Percentiles rank a stretch among this genome's conserved stretches.
phyloP scores from a whole-genome alignment of 768 basidiomycete genomes.

The Cyathus striatus region DNA sequence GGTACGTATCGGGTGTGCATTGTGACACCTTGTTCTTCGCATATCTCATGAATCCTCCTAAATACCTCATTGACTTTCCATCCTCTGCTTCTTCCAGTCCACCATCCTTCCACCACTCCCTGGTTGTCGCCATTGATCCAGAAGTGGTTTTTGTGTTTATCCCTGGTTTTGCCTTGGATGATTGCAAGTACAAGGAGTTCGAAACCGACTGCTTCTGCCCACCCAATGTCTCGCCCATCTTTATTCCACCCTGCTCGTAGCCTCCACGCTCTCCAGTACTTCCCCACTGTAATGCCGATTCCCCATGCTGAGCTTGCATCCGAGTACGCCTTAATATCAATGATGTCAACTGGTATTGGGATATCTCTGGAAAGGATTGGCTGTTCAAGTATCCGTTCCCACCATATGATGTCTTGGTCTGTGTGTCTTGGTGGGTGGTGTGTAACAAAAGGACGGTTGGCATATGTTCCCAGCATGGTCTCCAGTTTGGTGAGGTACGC shows the following conservation, averaged over 20 bases:
- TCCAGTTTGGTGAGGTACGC: slow-evolving; percentile 32
- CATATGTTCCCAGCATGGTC: slow-evolving; percentile 17
- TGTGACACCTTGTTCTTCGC: not conserved
- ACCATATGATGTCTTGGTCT: slow-evolving; percentile 20
- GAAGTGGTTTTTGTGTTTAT: slow-evolving; percentile 12
- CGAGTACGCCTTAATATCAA: slow-evolving; percentile 23
- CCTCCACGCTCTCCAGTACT: slow-evolving; percentile 23
- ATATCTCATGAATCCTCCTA: slow-evolving; percentile 12
- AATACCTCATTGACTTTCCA: slow-evolving; percentile 21
- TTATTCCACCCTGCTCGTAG: slow-evolving; percentile 24
- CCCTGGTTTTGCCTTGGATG: not conserved
- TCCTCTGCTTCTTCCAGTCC: slow-evolving; percentile 30
- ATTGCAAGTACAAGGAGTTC: slow-evolving; percentile 26
- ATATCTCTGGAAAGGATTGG: slow-evolving; percentile 9
- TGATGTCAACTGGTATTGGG: slow-evolving; percentile 14
- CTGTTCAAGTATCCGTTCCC: slow-evolving; percentile 10
- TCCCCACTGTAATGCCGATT: slow-evolving; percentile 17
- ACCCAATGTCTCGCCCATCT: slow-evolving; percentile 31
- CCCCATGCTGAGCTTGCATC: slow-evolving; percentile 23
- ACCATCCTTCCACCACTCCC: slow-evolving; percentile 37
- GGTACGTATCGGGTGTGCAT: slow-evolving; percentile 26
- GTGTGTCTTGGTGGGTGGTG: slow-evolving; percentile 5
- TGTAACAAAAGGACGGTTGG: slow-evolving; percentile 20
- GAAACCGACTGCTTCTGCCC: slow-evolving; percentile 42
- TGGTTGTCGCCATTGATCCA: slow-evolving; percentile 30